Conservation (phyloP, 2,329 filamentous ascomycete genomes). For the Aspergillus ustus region DNA sequence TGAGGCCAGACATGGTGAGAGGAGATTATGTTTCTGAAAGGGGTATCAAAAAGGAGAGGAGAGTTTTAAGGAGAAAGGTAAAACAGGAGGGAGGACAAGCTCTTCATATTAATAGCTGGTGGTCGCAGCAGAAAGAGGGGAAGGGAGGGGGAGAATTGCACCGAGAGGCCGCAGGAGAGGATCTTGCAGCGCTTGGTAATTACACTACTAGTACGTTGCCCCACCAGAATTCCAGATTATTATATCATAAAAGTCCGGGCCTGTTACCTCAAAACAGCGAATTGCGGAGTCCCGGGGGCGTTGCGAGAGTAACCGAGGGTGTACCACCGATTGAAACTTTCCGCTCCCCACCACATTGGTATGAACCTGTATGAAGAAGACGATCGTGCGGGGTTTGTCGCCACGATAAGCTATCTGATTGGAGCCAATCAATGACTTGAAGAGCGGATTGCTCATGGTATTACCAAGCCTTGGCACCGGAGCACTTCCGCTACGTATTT, state of each 20-base stretch:
- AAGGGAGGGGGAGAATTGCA: conserved; percentile 10
- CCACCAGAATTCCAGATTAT: not conserved
- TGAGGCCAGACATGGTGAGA: conserved; percentile 32
- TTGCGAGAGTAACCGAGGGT: conserved; percentile 1
- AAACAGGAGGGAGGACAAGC: not conserved
- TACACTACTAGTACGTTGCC: not conserved
- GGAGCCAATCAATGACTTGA: not conserved
- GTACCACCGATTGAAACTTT: conserved; percentile 1
- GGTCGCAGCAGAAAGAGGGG: conserved; percentile 8
- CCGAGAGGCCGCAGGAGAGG: not conserved
- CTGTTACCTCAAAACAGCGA: not conserved
- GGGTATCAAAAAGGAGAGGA: conserved; percentile 19
- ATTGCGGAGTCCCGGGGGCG: not conserved
- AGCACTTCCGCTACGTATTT: not conserved
- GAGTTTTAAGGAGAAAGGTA: not conserved
- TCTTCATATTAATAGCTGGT: not conserved
- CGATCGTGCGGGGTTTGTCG: conserved; percentile 6
- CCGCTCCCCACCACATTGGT: not conserved
- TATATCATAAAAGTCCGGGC: not conserved
- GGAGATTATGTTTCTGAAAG: not conserved
- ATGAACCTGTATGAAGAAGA: not conserved
- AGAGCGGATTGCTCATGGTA: not conserved
- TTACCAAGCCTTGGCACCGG: not conserved
- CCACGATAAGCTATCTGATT: not conserved
- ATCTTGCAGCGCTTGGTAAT: not conserved